Evolutionary conservation across 2,329 filamentous ascomycete species (phyloP).

Genomic region (Xylaria sp.): DNA sequence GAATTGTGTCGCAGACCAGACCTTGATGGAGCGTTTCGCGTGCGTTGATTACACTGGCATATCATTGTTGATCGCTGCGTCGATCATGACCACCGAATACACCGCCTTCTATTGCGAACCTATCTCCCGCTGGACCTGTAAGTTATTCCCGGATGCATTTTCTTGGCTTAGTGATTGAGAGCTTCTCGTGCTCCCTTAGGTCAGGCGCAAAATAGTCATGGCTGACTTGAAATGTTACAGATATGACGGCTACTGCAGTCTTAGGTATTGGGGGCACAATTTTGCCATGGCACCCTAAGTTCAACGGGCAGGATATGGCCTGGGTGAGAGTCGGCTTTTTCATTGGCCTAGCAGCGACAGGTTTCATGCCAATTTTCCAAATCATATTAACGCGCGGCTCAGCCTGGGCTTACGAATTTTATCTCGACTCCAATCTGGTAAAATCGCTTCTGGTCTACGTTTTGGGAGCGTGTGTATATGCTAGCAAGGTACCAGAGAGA

Average conservation of each 20-base stretch:
- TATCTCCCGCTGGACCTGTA: conserved; percentile 78
- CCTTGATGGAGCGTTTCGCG: conserved; percentile 91
- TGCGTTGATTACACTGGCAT: conserved; percentile 99
- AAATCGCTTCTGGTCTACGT: conserved; percentile 92
- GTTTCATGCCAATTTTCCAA: conserved; percentile 89
- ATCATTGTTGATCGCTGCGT: conserved; percentile 91
- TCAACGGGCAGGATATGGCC: conserved; percentile 92
- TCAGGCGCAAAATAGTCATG: background rate
- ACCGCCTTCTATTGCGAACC: conserved; percentile 99
- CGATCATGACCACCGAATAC: conserved; percentile 98
- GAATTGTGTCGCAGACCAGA: conserved; percentile 93
- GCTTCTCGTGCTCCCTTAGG: background rate
- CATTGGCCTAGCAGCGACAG: conserved; percentile 85
- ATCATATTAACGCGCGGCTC: conserved; percentile 80
- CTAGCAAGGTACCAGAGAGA: conserved; percentile 89
- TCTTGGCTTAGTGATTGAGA: background rate
- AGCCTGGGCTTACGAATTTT: conserved; percentile 89
- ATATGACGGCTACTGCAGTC: conserved; percentile 82
- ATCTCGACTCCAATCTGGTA: conserved; percentile 76
- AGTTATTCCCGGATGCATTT: background rate
- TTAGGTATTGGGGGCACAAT: conserved; percentile 90
- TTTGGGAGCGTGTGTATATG: conserved; percentile 85
- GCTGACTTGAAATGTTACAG: background rate
- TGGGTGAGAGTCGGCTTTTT: conserved; percentile 95
- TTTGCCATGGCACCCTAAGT: conserved; percentile 93